Evolutionary conservation across 306 rosid genomes (phyloP), one percentile per base, ranked within the genome.

Genomic region (Leucaena leucocephala): DNA sequence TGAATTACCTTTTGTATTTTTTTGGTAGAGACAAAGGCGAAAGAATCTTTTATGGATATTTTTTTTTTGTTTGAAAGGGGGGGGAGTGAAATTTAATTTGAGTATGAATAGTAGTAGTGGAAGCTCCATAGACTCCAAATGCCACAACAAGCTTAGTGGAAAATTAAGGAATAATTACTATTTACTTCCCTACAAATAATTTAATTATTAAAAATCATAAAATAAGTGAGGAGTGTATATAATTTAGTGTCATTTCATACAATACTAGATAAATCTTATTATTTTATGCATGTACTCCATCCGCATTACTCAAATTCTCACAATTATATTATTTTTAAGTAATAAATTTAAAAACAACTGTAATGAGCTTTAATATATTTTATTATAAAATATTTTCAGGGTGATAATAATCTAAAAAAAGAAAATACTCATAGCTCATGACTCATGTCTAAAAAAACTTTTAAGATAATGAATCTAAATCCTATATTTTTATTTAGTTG

Each of bases 11-110:
- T 52, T 52, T 17, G 59, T 5, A 52, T 2, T 27, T 13, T 61
- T 61, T 11, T 3, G 66, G 16, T 5, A 71, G 75, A 86, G 79
- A 84, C 86, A 82, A 87, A 84, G 39, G 79, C 54, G 42, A 55
- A 64, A 33, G 68, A 80, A 76, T 82, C 71, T 73, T 61, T 76
- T 77, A 75, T 50, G 14, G 49, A 40, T 35, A 48, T 12, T 48
- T 48, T 10, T 8, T 7, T 54, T 55, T n/a, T 19, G 10, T 19
- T 55, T n/a, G 22, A 19, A 55, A n/a, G 9, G 2, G 6, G n/a
- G 11, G 3, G 22, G 0, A 3, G 13, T 3, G 13, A 19, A 7
- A n/a, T 19, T n/a, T 55, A n/a, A 55, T 17, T 17, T 0, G 11
- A 54, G 12, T 19, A 19, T 17, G 3, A 54, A 16, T 16, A 52